Conservation (phyloP, 1,139 yeast genomes). For the Candida sanyaensis region DNA sequence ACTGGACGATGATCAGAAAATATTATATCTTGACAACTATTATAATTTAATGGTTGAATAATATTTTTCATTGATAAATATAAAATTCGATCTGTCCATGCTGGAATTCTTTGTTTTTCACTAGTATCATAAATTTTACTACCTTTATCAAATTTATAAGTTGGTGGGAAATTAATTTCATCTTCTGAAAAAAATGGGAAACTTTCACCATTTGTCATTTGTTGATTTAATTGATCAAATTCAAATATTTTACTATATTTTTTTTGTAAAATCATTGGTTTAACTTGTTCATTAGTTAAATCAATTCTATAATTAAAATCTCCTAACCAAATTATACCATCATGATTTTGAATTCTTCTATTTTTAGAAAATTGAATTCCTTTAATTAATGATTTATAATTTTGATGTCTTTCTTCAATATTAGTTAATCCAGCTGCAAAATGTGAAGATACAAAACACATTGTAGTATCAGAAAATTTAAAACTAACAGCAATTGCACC, state of each 20-base stretch:
- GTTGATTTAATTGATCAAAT: conserved; percentile 75
- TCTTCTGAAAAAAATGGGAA: conserved; percentile 73
- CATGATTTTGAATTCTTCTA: conserved; percentile 66
- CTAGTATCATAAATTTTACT: conserved; percentile 76
- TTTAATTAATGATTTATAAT: conserved; percentile 68
- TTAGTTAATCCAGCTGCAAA: conserved; percentile 86
- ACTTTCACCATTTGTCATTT: conserved; percentile 69
- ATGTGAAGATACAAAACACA: conserved; percentile 86
- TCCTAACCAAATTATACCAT: conserved; percentile 88
- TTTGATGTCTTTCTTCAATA: conserved; percentile 80
- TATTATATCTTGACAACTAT: conserved; percentile 56
- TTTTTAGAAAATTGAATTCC: conserved; percentile 54
- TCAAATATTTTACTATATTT: conserved; percentile 58
- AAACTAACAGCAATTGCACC: conserved; percentile 91
- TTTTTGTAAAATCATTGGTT: conserved; percentile 51
- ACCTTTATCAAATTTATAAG: conserved; percentile 91
- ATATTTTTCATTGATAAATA: conserved; percentile 48
- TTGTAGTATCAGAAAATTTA: conserved; percentile 68
- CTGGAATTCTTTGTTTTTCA: conserved; percentile 91
- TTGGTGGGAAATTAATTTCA: conserved; percentile 77
- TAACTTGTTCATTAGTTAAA: conserved; percentile 67
- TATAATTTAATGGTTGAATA: conserved; percentile 66
- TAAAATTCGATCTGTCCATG: conserved; percentile 91
- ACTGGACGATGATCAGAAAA: conserved; percentile 97
- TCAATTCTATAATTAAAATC: conserved; percentile 87